phyloP scores from a whole-genome alignment of 768 basidiomycete species.

The Mycena latifolia region DNA sequence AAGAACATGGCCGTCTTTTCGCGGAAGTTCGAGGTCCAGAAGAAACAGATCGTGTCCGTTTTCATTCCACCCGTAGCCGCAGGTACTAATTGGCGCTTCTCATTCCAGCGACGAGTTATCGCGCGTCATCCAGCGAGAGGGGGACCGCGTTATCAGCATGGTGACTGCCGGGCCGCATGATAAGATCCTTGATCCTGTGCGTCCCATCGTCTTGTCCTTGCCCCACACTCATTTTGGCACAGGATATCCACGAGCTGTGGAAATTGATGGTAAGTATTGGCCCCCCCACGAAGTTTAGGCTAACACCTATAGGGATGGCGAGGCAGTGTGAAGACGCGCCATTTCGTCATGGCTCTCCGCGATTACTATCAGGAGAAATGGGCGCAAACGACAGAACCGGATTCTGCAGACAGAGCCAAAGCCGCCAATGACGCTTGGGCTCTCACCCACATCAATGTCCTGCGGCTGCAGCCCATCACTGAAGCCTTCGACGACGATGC shows the following conservation, averaged over 20 bases:
- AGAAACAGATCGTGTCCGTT: slow-evolving; percentile 40
- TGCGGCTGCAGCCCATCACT: slow-evolving; percentile 41
- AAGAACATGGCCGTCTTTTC: slow-evolving; percentile 46
- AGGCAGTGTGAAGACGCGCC: slow-evolving; percentile 47
- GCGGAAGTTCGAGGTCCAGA: slow-evolving; percentile 48
- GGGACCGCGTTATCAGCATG: slow-evolving; percentile 44
- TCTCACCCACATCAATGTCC: slow-evolving; percentile 41
- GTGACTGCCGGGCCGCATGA: slow-evolving; percentile 47
- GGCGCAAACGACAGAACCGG: slow-evolving; percentile 11
- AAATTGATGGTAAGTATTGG: slow-evolving; percentile 47
- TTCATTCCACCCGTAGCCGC: neutral
- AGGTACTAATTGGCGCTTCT: neutral
- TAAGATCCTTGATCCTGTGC: slow-evolving; percentile 35
- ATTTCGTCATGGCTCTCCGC: slow-evolving; percentile 49
- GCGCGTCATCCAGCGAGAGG: slow-evolving; percentile 42
- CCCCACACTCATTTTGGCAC: too few species aligned
- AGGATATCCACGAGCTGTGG: slow-evolving; percentile 51
- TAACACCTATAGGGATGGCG: slow-evolving; percentile 45
- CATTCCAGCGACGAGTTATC: slow-evolving; percentile 39
- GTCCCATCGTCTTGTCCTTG: neutral
- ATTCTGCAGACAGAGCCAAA: neutral
- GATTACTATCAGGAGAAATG: slow-evolving; percentile 46
- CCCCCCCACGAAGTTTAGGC: too few species aligned
- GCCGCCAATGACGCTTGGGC: slow-evolving; percentile 42
- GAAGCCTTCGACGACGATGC: slow-evolving; percentile 53